Base-by-base conservation (phyloP, 2,329 filamentous ascomycete species). In the Myriosclerotinia scirpicola region DNA sequence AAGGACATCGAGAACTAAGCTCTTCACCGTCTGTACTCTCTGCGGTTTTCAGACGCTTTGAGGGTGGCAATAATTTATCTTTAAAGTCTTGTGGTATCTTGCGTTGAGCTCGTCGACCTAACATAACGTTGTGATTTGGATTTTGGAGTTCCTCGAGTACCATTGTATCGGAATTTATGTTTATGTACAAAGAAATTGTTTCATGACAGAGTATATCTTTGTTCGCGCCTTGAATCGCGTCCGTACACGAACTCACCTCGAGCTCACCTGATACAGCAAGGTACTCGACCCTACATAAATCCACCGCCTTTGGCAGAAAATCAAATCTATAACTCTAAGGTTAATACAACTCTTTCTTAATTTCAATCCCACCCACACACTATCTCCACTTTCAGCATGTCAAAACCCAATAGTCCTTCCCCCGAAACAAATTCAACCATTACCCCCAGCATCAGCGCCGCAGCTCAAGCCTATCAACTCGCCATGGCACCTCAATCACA, bases 31-130 rank as follows among this genome's bases (percentile, higher is more conserved):
- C 69, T 14, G 69, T 71, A 65, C 71, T 75, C 14, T 73, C 67
- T 38, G 63, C 54, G 12, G 69, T 71, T 62, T 76, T 76, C 40
- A 75, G 54, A n/a, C 73, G 68, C 64, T 76, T 76, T 36, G 72
- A 64, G 50, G 72, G 71, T 38, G 71, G 73, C 8, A 63, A 54
- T 12, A 58, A 64, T 40, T 70, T 68, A 26, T 73, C 70, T 42
- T 74, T 50, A 54, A 73, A 75, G 12, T 38, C 55, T 34, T 73
- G 72, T 3, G 73, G 71, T 54, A 67, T 34, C 22, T 72, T 69
- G 64, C 73, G 72, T 62, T 72, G 70, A 36, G 72, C 68, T 38
- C 63, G 69, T 66, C 70, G 70, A 60, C 70, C 69, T 36, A 70
- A 46, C 71, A 75, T 75, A 65, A 68, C 52, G 66, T 74, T 73